These are phyloP conservation scores for Tetracladium setigerum DNA, from an alignment of 495 filamentous ascomycete species.

Conservation along the genomic window DNA sequence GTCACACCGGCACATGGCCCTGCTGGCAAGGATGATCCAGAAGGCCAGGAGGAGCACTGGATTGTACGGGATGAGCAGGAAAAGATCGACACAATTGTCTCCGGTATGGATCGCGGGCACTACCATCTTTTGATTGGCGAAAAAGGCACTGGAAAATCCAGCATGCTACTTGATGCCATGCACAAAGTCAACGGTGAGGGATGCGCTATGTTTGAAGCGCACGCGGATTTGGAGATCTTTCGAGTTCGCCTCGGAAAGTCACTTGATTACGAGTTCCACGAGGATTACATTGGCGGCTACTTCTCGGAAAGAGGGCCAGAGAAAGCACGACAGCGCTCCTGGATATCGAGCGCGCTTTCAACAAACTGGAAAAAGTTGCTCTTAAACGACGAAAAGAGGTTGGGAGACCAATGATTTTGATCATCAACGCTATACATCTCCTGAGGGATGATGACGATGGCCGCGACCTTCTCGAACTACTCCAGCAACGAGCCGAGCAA, in stretches of 20 bases:
- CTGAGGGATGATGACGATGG: slow-evolving; percentile 87
- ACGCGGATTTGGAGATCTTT: slow-evolving; percentile 92
- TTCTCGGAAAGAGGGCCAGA: slow-evolving; percentile 92
- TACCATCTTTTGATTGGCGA: slow-evolving; percentile 94
- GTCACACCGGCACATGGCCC: slow-evolving; percentile 4
- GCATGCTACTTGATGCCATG: slow-evolving; percentile 94
- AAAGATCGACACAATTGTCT: slow-evolving; percentile 69
- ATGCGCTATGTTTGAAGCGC: slow-evolving; percentile 89
- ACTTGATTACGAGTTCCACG: slow-evolving; percentile 83
- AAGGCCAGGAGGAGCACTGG: slow-evolving; percentile 65
- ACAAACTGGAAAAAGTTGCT: slow-evolving; percentile 95
- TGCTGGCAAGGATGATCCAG: slow-evolving; percentile 34
- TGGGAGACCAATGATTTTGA: slow-evolving; percentile 68
- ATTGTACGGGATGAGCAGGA: slow-evolving; percentile 71
- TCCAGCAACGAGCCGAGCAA: slow-evolving; percentile 91
- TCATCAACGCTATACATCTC: slow-evolving; percentile 87
- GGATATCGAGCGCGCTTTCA: slow-evolving; percentile 93
- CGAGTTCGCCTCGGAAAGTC: slow-evolving; percentile 86
- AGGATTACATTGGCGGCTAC: slow-evolving; percentile 88
- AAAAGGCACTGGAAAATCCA: slow-evolving; percentile 92
- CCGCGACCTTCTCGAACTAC: slow-evolving; percentile 81
- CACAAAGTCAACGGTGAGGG: slow-evolving; percentile 79
- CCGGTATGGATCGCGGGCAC: slow-evolving; percentile 60
- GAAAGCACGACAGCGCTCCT: slow-evolving; percentile 85
- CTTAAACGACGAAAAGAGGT: slow-evolving; percentile 51